Conservation (phyloP, 2,329 filamentous ascomycete genomes). For the Apiospora arundinis region DNA sequence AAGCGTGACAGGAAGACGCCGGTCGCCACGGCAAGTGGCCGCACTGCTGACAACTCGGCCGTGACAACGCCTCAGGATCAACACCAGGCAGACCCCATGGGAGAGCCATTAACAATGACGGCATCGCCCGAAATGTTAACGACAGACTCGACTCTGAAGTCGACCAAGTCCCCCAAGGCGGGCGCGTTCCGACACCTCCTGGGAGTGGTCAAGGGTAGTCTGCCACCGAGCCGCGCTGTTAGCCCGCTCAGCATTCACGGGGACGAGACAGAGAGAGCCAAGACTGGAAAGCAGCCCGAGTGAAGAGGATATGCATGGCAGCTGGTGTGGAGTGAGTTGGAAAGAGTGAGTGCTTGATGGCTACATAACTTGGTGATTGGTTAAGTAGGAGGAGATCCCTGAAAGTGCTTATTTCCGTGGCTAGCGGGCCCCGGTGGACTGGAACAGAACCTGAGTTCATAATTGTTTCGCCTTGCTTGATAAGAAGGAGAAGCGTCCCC, state of each 20-base stretch:
- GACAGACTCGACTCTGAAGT: slow-evolving; percentile 1
- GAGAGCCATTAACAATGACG: background rate
- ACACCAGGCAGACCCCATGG: background rate
- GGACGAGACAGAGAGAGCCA: background rate
- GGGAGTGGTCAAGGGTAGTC: slow-evolving; percentile 18
- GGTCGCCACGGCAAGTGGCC: background rate
- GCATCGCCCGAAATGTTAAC: background rate
- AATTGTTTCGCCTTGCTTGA: background rate
- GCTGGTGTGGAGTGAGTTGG: background rate
- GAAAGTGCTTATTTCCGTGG: background rate
- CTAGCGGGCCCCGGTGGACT: background rate
- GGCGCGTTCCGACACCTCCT: slow-evolving; percentile 26
- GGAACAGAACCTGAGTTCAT: background rate
- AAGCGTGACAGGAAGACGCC: background rate
- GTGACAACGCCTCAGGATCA: background rate
- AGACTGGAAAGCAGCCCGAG: background rate
- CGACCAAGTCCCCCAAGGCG: slow-evolving; percentile 22
- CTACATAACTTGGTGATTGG: background rate
- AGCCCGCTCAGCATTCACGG: slow-evolving; percentile 23
- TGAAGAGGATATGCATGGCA: background rate
- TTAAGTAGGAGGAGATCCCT: background rate
- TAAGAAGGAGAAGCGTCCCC: background rate
- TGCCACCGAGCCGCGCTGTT: slow-evolving; percentile 23
- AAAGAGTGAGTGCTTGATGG: background rate
- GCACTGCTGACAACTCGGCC: background rate